These are phyloP conservation scores for Tricholoma bakamatsutake DNA, from an alignment of 768 basidiomycete genomes.

Conservation along the genomic window DNA sequence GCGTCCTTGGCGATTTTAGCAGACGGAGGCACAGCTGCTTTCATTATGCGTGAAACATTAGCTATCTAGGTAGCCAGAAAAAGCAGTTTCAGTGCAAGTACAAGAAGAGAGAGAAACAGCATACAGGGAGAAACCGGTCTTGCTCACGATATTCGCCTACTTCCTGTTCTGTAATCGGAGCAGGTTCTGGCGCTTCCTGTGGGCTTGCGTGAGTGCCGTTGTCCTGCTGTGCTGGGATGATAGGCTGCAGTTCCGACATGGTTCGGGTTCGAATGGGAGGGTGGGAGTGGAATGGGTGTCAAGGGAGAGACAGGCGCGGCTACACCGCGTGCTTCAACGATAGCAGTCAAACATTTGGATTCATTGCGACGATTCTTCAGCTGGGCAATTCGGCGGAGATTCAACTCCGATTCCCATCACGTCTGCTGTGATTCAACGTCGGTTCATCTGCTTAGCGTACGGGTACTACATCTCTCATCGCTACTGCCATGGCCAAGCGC, in stretches of 20 bases:
- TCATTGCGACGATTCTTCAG: no score
- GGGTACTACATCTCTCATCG: no score
- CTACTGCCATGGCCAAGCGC: no score
- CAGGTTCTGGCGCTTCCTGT: slow-evolving; percentile 47
- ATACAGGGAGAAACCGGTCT: slow-evolving; percentile 89
- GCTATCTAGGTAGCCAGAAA: slow-evolving; percentile 64
- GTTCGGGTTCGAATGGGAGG: background rate
- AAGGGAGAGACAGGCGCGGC: background rate
- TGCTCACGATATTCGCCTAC: slow-evolving; percentile 94
- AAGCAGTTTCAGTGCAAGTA: background rate
- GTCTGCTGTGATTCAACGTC: no score
- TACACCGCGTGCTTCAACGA: background rate
- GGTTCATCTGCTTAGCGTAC: no score
- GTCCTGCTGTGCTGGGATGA: slow-evolving; percentile 36
- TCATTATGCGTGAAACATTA: slow-evolving; percentile 98
- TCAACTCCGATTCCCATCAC: no score
- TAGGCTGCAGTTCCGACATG: slow-evolving; percentile 36
- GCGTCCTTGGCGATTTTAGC: slow-evolving; percentile 98
- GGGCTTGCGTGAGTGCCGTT: slow-evolving; percentile 25
- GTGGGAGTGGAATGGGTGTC: background rate
- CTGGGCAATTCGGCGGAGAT: no score
- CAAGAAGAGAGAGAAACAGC: slow-evolving; percentile 14
- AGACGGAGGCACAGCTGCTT: slow-evolving; percentile 78
- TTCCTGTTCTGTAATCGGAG: slow-evolving; percentile 85
- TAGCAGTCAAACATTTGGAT: background rate